Evolutionary conservation across 2,329 filamentous ascomycete species (phyloP).

Genomic region (Ambrosiella cleistominuta): DNA sequence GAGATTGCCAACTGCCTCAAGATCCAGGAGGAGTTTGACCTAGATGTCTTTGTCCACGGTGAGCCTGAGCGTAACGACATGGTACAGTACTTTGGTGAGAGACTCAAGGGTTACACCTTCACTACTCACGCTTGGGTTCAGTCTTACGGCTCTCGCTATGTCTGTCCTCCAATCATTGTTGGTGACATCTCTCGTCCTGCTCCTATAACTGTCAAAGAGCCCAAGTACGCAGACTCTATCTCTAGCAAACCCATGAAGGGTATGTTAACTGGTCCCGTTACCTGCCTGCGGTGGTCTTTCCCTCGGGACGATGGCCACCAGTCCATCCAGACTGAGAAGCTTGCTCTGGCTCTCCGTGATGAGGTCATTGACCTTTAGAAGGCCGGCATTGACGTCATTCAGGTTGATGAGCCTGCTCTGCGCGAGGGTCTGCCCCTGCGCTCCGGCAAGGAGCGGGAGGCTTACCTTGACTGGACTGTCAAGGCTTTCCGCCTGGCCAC

Average conservation of each 20-base stretch:
- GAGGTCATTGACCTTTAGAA: conserved; percentile 97
- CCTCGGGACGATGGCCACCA: conserved; percentile 99
- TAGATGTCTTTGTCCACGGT: conserved; percentile 95
- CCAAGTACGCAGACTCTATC: conserved; percentile 90
- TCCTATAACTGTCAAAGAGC: conserved; percentile 99
- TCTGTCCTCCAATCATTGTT: conserved; percentile 94
- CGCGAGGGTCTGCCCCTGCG: conserved; percentile 98
- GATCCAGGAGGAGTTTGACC: conserved; percentile 93
- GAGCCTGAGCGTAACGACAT: conserved; percentile 99
- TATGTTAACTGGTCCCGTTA: conserved; percentile 98
- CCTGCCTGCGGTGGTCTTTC: conserved; percentile 98
- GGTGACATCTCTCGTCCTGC: conserved; percentile 94
- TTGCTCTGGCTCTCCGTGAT: conserved; percentile 92
- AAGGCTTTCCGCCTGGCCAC: conserved; percentile 95
- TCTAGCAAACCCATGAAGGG: conserved; percentile 99
- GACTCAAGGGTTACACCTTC: conserved; percentile 91
- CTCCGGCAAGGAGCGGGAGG: conserved; percentile 80
- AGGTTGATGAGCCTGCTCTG: conserved; percentile 97
- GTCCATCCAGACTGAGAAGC: conserved; percentile 96
- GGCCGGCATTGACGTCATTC: conserved; percentile 92
- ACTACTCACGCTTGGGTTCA: conserved; percentile 99
- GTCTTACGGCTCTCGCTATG: conserved; percentile 94
- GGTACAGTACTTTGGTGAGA: conserved; percentile 99
- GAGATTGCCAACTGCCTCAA: conserved; percentile 91
- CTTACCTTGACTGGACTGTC: conserved; percentile 94